phyloP scores from a whole-genome alignment of 257 asterid species.

The Nicotiana noctiflora region DNA sequence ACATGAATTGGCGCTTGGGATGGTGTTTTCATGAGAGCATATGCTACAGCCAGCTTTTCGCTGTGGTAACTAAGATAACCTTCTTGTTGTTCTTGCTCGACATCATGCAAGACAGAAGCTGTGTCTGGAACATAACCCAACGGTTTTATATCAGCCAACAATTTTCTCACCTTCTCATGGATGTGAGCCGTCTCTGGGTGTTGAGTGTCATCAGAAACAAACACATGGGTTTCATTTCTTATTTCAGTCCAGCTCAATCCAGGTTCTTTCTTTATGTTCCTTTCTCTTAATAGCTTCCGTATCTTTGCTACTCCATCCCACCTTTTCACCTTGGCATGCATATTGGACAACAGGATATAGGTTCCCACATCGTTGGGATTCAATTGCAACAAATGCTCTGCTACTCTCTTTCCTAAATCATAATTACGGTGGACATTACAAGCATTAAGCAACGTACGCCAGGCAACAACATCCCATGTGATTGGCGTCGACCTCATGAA shows the following conservation, averaged over 20 bases:
- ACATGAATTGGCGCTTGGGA: conserved; percentile 55
- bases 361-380: conserved; percentile 68
- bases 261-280: conserved; percentile 78
- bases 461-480: conserved; percentile 64
- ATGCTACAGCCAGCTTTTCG: conserved; percentile 85
- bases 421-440: conserved; percentile 63
- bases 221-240: conserved; percentile 52
- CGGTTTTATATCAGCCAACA: conserved; percentile 50
- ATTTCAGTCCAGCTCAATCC: conserved; percentile 92
- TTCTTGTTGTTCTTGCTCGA: conserved; percentile 76
- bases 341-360: conserved; percentile 57
- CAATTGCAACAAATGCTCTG: conserved; percentile 43
- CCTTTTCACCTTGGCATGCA: conserved; percentile 69
- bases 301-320: conserved; percentile 66
- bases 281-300: conserved; percentile 51
- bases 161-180: conserved; percentile 42
- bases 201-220: conserved; percentile 51
- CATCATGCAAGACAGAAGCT: conserved; percentile 58
- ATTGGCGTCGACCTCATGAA: conserved; percentile 54
- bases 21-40: conserved; percentile 73
- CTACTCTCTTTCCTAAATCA: conserved; percentile 51
- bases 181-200: conserved; percentile 51
- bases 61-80: conserved; percentile 64
- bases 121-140: conserved; percentile 60
- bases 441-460: conserved; percentile 84